Percentiles rank a stretch among this genome's conserved stretches.
Evolutionary conservation across 2,329 filamentous ascomycete species (phyloP).

Genomic region (Curvularia verruculosa): DNA sequence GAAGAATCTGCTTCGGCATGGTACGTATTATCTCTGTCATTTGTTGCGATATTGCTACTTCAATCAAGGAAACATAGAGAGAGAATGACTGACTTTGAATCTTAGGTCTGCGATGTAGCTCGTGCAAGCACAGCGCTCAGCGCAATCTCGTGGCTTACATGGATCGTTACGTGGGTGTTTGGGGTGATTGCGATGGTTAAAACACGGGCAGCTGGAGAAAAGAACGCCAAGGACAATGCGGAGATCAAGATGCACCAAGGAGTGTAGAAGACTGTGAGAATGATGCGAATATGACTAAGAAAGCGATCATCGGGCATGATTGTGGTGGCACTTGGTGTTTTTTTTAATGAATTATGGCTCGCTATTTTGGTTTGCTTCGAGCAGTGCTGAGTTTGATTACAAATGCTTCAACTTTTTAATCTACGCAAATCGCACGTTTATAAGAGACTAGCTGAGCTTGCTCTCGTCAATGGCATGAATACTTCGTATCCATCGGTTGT

Average conservation of each 20-base stretch:
- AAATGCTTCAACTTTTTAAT: not conserved
- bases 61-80: too few relatives aligned
- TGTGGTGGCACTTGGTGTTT: conserved; percentile 9
- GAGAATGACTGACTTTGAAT: not conserved
- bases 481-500: too few relatives aligned
- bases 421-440: not conserved
- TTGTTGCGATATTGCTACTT: not conserved
- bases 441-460: not conserved
- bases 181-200: conserved; percentile 43
- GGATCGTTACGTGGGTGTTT: conserved; percentile 51
- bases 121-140: conserved; percentile 71
- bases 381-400: not conserved
- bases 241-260: conserved; percentile 52
- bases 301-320: conserved; percentile 33
- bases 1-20: conserved; percentile 60
- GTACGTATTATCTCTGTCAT: conserved; percentile 5
- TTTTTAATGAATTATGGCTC: not conserved
- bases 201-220: conserved; percentile 14
- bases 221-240: conserved; percentile 21
- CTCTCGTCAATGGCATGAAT: not conserved
- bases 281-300: not conserved
- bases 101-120: conserved; percentile 61
- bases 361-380: conserved; percentile 8
- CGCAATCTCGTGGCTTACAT: conserved; percentile 65
- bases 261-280: conserved; percentile 33